Percentiles rank a stretch among this genome's conserved stretches.
Evolutionary conservation across 2,329 filamentous ascomycete genomes (phyloP).

Genomic region (Fusarium falciforme): DNA sequence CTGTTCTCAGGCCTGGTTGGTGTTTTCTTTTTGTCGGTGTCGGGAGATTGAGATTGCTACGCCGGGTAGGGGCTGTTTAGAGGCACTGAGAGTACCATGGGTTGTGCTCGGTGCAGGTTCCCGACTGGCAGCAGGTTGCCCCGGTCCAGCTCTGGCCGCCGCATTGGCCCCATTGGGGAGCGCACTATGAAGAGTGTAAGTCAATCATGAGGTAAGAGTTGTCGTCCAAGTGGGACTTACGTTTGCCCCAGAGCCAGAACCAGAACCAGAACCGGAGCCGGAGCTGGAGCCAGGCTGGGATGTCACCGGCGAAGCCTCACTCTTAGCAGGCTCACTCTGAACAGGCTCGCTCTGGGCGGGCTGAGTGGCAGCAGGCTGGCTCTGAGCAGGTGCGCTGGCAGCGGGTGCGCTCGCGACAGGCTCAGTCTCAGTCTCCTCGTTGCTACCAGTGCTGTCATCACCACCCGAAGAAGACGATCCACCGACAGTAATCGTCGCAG

Average conservation of each 20-base stretch:
- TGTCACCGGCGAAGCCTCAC: not conserved
- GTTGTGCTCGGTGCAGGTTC: constrained; percentile 36
- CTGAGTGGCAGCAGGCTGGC: not conserved
- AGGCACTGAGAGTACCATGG: constrained; percentile 42
- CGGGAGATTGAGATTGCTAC: too few relatives aligned
- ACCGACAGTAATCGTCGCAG: constrained; percentile 61
- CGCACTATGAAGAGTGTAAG: constrained; percentile 19
- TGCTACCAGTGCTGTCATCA: constrained; percentile 7
- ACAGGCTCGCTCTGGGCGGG: not conserved
- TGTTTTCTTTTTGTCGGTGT: too few relatives aligned
- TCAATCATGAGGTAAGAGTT: too few relatives aligned
- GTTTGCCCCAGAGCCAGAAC: not conserved
- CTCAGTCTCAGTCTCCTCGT: constrained; percentile 2
- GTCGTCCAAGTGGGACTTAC: constrained; percentile 5
- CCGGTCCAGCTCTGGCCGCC: constrained; percentile 41
- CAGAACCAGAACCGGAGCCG: not conserved
- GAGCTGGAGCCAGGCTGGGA: not conserved
- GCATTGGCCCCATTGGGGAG: constrained; percentile 36
- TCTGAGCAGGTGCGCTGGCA: not conserved
- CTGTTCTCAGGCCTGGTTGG: too few relatives aligned
- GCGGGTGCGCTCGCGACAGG: not conserved
- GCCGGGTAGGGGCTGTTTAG: too few relatives aligned
- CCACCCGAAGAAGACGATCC: not conserved
- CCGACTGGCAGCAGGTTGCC: constrained; percentile 39
- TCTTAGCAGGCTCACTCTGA: not conserved